Evolutionary conservation across 2,329 filamentous ascomycete genomes (phyloP).

Genomic region (Parascedosporium putredinis): DNA sequence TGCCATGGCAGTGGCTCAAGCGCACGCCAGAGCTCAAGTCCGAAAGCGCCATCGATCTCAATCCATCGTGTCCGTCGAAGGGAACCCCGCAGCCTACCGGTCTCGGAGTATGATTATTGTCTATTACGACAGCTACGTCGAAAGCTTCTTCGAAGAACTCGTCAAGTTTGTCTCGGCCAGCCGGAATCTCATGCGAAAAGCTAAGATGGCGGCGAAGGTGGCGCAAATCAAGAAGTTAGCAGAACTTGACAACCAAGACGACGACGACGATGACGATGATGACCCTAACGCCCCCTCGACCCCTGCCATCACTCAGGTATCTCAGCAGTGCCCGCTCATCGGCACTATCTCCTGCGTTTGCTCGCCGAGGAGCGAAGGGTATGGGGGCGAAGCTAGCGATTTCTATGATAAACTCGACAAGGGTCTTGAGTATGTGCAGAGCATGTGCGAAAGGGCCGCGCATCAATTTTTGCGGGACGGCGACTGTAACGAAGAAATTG

Average conservation of each 20-base stretch:
- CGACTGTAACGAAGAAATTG: conserved; percentile 69
- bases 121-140: conserved; percentile 85
- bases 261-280: conserved; percentile 31
- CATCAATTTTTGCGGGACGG: conserved; percentile 85
- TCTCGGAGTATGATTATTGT: conserved; percentile 71
- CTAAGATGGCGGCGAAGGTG: conserved; percentile 71
- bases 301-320: conserved; percentile 29
- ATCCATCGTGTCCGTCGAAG: conserved; percentile 40
- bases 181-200: conserved; percentile 76
- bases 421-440: conserved; percentile 68
- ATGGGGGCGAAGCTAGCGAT: conserved; percentile 23
- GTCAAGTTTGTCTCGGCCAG: conserved; percentile 73
- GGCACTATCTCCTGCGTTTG: conserved; percentile 16
- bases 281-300: conserved; percentile 10
- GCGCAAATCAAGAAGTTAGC: conserved; percentile 52
- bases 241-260: conserved; percentile 46
- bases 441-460: conserved; percentile 73
- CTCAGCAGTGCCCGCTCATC: conserved; percentile 26
- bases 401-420: conserved; percentile 68
- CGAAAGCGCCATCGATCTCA: conserved; percentile 41
- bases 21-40: conserved; percentile 34
- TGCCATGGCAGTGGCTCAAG: conserved; percentile 33
- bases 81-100: conserved; percentile 46
- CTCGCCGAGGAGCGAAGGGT: not conserved
- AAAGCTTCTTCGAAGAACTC: conserved; percentile 70